Evolutionary conservation across 108 stramenopile genomes (phyloP).

Genomic region (Aurantiochytrium sp.): DNA sequence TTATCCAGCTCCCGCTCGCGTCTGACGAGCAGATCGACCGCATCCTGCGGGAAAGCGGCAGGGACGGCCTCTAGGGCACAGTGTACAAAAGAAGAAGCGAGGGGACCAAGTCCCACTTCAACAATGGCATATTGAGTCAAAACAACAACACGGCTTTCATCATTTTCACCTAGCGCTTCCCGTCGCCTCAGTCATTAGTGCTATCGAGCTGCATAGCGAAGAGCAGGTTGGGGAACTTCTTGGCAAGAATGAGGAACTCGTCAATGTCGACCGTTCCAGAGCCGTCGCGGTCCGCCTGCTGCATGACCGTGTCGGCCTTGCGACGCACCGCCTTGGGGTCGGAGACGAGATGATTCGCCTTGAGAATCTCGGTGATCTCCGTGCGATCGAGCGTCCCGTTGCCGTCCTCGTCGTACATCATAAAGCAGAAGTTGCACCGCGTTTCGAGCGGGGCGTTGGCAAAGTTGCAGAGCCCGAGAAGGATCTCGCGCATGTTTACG

Average conservation of each 20-base stretch:
- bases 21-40: conserved; percentile 6
- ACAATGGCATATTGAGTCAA: too few species aligned
- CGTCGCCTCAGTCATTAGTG: background rate
- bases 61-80: background rate
- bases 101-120: too few species aligned
- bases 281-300: conserved; percentile 60
- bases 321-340: conserved; percentile 46
- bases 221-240: conserved; percentile 69
- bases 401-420: conserved; percentile 68
- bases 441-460: conserved; percentile 52
- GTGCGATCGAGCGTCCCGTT: conserved; percentile 50
- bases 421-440: conserved; percentile 63
- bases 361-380: conserved; percentile 60
- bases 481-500: conserved; percentile 58
- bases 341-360: conserved; percentile 59
- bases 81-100: too few species aligned
- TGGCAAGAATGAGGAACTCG: conserved; percentile 59
- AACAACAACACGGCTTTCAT: too few species aligned
- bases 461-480: conserved; percentile 67
- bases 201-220: conserved; percentile 45
- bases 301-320: conserved; percentile 68
- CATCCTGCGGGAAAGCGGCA: background rate
- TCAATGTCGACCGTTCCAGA: conserved; percentile 57
- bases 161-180: too few species aligned
- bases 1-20: background rate